phyloP scores from a whole-genome alignment of 2,329 filamentous ascomycete species.

The Talaromyces funiculosus region DNA sequence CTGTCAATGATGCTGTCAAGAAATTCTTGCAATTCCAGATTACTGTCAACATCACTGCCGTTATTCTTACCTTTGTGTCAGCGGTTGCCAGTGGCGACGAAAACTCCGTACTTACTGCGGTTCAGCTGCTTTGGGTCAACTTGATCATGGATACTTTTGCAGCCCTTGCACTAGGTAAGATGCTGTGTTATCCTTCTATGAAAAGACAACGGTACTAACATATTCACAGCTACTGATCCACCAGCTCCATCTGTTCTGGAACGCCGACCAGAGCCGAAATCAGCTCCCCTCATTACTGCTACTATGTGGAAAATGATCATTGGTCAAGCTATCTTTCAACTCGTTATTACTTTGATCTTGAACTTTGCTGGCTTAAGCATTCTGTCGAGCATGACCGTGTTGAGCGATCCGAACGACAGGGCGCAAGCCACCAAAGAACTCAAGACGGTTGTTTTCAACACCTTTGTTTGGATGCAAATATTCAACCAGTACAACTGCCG shows the following conservation, averaged over 20 bases:
- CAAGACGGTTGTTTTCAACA: conserved; percentile 40
- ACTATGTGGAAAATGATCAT: conserved; percentile 46
- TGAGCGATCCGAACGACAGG: conserved; percentile 21
- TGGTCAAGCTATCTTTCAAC: conserved; percentile 39
- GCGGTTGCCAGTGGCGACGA: conserved; percentile 53
- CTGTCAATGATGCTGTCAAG: conserved; percentile 72
- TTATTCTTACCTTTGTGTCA: conserved; percentile 59
- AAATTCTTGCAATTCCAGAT: conserved; percentile 56
- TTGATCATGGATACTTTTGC: conserved; percentile 66
- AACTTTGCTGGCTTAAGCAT: conserved; percentile 43
- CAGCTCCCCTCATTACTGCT: conserved; percentile 40
- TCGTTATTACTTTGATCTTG: conserved; percentile 37
- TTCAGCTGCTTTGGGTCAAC: conserved; percentile 65
- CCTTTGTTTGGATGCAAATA: conserved; percentile 45
- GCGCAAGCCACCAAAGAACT: conserved; percentile 20
- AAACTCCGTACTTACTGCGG: conserved; percentile 58
- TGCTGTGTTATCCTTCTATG: background rate
- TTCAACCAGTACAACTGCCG: conserved; percentile 49
- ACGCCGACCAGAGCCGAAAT: conserved; percentile 46
- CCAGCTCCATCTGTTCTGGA: conserved; percentile 54
- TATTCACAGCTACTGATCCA: conserved; percentile 51
- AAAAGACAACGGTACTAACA: conserved; percentile 1
- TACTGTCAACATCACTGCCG: conserved; percentile 62
- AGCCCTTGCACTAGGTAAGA: conserved; percentile 50
- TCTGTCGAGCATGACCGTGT: conserved; percentile 30